A percentile compares a stretch with the other conserved stretches of the same genome.
These are phyloP conservation scores for Castanea crenata DNA, from an alignment of 306 rosid genomes.

Conservation along the genomic window DNA sequence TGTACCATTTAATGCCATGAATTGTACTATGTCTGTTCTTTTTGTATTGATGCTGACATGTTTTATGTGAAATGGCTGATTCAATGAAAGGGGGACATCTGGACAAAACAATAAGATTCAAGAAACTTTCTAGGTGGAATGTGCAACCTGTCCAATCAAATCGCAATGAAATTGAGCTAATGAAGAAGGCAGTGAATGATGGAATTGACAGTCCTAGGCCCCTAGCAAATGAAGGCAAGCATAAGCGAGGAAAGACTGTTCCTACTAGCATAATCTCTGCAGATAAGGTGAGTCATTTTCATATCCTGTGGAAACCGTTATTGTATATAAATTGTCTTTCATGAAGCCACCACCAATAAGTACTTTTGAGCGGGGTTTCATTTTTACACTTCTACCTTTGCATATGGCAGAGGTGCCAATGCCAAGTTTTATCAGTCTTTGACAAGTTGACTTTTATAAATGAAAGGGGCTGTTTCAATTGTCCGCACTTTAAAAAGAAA, in stretches of 20 bases:
- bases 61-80: conserved; percentile 24
- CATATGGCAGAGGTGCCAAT: conserved; percentile 6
- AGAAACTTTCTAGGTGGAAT: conserved; percentile 82
- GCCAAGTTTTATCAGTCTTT: conserved; percentile 6
- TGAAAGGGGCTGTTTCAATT: conserved; percentile 10
- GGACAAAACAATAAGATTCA: conserved; percentile 46
- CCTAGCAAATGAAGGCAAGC: conserved; percentile 48
- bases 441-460: conserved; percentile 10
- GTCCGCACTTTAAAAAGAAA: not conserved
- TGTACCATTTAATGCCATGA: not conserved
- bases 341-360: conserved; percentile 7
- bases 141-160: conserved; percentile 44
- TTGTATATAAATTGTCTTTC: not conserved
- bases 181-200: conserved; percentile 19
- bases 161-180: conserved; percentile 30
- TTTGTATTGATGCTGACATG: conserved; percentile 19
- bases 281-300: conserved; percentile 47
- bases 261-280: conserved; percentile 35
- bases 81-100: conserved; percentile 40
- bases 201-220: conserved; percentile 40
- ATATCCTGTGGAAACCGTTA: conserved; percentile 5
- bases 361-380: not conserved
- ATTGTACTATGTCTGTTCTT: not conserved
- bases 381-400: conserved; percentile 7
- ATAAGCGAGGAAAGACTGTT: conserved; percentile 45